A percentile compares a stretch with the other conserved stretches of the same genome.
Conservation (phyloP, 129 eudicot species). For the Centaurea solstitialis region DNA sequence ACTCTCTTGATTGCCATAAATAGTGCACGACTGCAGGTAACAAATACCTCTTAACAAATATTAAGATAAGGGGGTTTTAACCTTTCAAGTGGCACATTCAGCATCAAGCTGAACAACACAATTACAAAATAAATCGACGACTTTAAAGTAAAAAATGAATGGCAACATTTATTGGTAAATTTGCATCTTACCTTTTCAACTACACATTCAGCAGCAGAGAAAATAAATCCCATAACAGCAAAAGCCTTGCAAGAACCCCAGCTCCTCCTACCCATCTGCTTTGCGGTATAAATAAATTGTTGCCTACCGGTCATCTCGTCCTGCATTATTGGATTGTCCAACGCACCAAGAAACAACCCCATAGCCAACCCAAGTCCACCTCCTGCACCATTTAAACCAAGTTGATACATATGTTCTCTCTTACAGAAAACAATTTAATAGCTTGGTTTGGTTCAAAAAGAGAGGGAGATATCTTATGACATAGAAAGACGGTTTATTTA, state of each 20-base stretch:
- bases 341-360: conserved; percentile 91
- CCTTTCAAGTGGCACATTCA: not conserved
- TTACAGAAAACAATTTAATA: not conserved
- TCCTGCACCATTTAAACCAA: conserved; percentile 48
- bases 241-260: conserved; percentile 92
- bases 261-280: conserved; percentile 90
- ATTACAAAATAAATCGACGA: not conserved
- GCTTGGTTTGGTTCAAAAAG: not conserved
- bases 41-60: not conserved
- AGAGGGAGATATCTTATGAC: not conserved
- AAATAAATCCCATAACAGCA: conserved; percentile 88
- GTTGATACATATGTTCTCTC: too few species aligned
- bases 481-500: not conserved
- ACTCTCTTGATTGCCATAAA: not conserved
- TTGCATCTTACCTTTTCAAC: conserved; percentile 67
- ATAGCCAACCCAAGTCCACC: conserved; percentile 93
- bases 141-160: not conserved
- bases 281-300: conserved; percentile 68
- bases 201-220: conserved; percentile 89
- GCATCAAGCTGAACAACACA: not conserved
- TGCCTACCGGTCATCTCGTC: conserved; percentile 80
- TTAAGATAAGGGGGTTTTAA: not conserved
- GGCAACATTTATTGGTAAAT: not conserved
- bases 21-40: not conserved
- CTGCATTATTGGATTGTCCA: conserved; percentile 82